Evolutionary conservation across 108 stramenopile genomes (phyloP), one percentile per base, ranked within the genome.

Genomic region (Fragilaria crotonensis): DNA sequence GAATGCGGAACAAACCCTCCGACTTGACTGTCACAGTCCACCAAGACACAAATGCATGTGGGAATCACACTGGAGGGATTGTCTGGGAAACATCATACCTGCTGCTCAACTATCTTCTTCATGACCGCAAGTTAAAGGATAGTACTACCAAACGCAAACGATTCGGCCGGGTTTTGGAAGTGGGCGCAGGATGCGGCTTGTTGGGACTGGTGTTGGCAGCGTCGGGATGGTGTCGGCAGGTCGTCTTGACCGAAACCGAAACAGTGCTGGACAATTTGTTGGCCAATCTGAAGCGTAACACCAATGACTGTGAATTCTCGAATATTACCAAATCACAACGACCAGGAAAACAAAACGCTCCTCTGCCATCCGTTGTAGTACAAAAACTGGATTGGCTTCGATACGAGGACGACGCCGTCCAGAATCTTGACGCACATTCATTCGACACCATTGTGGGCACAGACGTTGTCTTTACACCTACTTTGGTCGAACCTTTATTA

Each of bases 21-120:
- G n/a, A 61, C 4, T 25, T 33, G 36, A 63, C 54, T 30, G 55
- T 85, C 56, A 46, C 59, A 20, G 73, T 86, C 33, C 62, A 64
- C 32, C 85, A 83, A 64, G 75, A 81, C 50, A 68, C 56, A 28
- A 65, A 54, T 33, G 67, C 71, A 18, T 68, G 67, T 36, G 62
- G 56, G 57, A 48, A 74, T 27, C 86, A 87, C 46, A 87, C 86
- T 21, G 86, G 86, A 33, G 86, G 86, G 14, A 83, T 87, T 31
- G 80, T 87, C 14, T 87, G 86, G 86, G 86, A 87, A 63, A 84
- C 86, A 3, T 66, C 75, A 19, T 81, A 73, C 65, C 26, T 87
- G 33, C 44, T 84, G 20, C 62, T 73, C 51, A 65, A 70, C 30
- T 81, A 70, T 62, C 53, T 81, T 26, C 62, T 71, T 27, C 46